A percentile compares a stretch with the other conserved stretches of the same genome.
Evolutionary conservation across 208 protist genomes (phyloP).

Genomic region (Porcisia hertigi): DNA sequence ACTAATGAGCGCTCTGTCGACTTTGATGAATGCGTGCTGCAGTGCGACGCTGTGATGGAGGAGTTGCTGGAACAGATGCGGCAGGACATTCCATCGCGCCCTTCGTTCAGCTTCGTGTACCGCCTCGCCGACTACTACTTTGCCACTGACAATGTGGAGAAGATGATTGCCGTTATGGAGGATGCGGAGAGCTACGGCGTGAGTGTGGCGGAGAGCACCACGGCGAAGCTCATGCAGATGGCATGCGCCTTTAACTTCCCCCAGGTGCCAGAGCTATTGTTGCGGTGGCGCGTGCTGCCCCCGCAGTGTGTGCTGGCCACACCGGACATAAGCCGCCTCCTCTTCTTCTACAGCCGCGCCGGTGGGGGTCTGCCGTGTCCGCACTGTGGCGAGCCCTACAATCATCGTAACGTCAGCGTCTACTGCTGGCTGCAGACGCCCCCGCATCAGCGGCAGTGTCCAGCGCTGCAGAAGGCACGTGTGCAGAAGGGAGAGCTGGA

Average conservation of each 20-base stretch:
- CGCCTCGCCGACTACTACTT: conserved; percentile 93
- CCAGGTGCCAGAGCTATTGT: conserved; percentile 76
- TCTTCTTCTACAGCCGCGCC: conserved; percentile 85
- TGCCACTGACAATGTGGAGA: conserved; percentile 89
- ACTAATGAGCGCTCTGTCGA: conserved; percentile 69
- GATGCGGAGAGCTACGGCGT: conserved; percentile 75
- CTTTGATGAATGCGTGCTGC: conserved; percentile 85
- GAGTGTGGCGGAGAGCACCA: conserved; percentile 83
- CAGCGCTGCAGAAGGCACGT: conserved; percentile 58
- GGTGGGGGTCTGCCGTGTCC: conserved; percentile 81
- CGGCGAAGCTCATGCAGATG: conserved; percentile 91
- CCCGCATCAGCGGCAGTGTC: conserved; percentile 79
- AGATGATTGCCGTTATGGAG: conserved; percentile 91
- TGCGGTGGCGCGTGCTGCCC: conserved; percentile 76
- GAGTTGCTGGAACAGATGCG: conserved; percentile 79
- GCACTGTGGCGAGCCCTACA: conserved; percentile 82
- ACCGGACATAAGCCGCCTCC: conserved; percentile 86
- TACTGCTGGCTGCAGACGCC: conserved; percentile 86
- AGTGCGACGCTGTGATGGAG: conserved; percentile 86
- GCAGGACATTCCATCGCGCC: conserved; percentile 68
- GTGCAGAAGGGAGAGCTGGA: conserved; percentile 79
- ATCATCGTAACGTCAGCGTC: conserved; percentile 83
- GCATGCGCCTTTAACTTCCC: conserved; percentile 86
- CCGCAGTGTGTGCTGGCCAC: conserved; percentile 90
- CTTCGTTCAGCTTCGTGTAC: conserved; percentile 84